Conservation (phyloP, 2,329 filamentous ascomycete species). For the Fusarium redolens region DNA sequence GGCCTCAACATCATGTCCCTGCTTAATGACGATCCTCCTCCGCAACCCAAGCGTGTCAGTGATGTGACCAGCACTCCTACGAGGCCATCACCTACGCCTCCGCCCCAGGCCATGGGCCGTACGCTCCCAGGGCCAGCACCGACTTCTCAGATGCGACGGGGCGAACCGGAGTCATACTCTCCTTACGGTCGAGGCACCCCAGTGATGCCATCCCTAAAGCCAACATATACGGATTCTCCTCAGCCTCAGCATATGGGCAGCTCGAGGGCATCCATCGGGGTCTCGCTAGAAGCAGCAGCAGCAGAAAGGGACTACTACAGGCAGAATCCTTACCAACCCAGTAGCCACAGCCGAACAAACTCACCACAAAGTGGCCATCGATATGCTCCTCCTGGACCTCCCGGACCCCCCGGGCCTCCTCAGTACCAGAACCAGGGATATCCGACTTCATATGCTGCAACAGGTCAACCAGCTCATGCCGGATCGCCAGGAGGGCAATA, state of each 20-base stretch:
- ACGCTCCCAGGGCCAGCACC: constrained; percentile 54
- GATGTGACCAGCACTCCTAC: constrained; percentile 57
- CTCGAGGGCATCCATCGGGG: constrained; percentile 58
- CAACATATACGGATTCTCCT: constrained; percentile 62
- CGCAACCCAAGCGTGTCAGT: constrained; percentile 62
- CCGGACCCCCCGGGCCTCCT: constrained; percentile 51
- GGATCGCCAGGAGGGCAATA: constrained; percentile 69
- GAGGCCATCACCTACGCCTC: constrained; percentile 62
- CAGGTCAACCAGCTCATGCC: constrained; percentile 53
- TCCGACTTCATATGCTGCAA: constrained; percentile 54
- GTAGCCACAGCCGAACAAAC: constrained; percentile 53
- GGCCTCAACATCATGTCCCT: constrained; percentile 72
- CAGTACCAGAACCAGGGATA: constrained; percentile 61
- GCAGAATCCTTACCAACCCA: constrained; percentile 51
- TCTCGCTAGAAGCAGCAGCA: constrained; percentile 51
- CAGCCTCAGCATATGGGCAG: constrained; percentile 60
- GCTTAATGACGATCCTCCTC: constrained; percentile 68
- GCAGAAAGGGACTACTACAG: constrained; percentile 63
- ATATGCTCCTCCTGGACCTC: constrained; percentile 57
- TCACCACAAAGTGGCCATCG: constrained; percentile 61
- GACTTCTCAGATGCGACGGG: constrained; percentile 57
- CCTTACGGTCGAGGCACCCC: constrained; percentile 57
- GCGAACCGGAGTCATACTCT: constrained; percentile 61
- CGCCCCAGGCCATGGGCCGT: constrained; percentile 59
- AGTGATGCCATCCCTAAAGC: constrained; percentile 67